A percentile compares a stretch with the other conserved stretches of the same genome.
Evolutionary conservation across 2,329 filamentous ascomycete genomes (phyloP).

Genomic region (Colletotrichum horii): DNA sequence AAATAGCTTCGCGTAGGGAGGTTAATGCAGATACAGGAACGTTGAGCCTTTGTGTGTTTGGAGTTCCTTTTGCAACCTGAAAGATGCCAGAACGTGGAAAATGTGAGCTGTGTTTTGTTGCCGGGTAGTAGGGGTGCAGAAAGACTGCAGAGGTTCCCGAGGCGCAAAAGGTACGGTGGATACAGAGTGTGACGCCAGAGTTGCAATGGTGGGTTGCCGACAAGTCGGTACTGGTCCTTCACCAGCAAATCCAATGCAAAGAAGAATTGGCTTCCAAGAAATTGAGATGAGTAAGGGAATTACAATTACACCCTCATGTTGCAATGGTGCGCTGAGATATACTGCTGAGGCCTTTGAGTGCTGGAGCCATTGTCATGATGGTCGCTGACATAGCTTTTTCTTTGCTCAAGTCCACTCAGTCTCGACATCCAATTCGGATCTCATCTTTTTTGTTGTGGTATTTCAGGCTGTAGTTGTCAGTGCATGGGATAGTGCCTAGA

Average conservation of each 20-base stretch:
- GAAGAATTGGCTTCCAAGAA: neutral
- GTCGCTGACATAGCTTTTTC: neutral
- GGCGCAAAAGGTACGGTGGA: neutral
- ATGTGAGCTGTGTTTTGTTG: neutral
- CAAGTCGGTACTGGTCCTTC: neutral
- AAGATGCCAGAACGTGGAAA: neutral
- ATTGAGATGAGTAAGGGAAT: neutral
- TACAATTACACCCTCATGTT: neutral
- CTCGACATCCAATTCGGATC: neutral
- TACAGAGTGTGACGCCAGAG: neutral
- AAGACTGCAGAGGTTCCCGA: neutral
- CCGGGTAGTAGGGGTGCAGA: neutral
- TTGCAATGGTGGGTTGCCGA: neutral
- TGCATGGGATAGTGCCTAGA: no score
- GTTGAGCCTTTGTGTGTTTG: neutral
- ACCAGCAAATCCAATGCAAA: neutral
- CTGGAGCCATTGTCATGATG: neutral
- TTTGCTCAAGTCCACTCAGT: neutral
- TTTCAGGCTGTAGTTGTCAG: neutral
- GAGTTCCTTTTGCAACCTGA: neutral
- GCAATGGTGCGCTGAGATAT: neutral
- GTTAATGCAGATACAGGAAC: neutral
- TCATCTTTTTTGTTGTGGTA: neutral
- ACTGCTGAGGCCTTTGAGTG: neutral
- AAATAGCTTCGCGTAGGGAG: neutral